Base-by-base conservation (phyloP, 2,329 filamentous ascomycete genomes). In the Aspergillus vadensis region DNA sequence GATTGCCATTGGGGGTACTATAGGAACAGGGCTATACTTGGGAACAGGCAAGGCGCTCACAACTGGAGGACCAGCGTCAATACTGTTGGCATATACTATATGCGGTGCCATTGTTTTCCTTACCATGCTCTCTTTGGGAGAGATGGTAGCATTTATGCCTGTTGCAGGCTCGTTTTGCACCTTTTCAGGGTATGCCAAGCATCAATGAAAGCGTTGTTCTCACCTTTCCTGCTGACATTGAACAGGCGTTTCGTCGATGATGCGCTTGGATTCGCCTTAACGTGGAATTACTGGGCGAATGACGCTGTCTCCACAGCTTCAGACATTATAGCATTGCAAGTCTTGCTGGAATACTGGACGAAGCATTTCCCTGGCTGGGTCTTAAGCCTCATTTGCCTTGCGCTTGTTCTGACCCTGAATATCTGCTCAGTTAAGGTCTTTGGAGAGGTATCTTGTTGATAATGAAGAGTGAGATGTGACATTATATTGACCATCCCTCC, bases 321-420 rank as follows among this genome's bases (percentile, higher is more conserved):
- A 0, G 86, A 89, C 73, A 74, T 89, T 30, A 84, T 88, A 19
- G 81, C 84, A 0, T 70, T 86, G 38, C 84, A 86, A 68, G 74
- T 89, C 2, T 68, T 89, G 1, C 73, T 88, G 55, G 74, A 86
- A 50, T 88, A 86, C 69, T 89, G 86, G 86, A 83, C 81, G 38
- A 80, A 84, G 47, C 80, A 82, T 61, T 86, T 89, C 55, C 86
- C 87, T 0, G 85, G 86, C 1, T 88, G 85, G 81, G 87, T 82
- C 0, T 76, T 88, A 49, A 86, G 85, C 65, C 69, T 88, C 54
- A 86, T 88, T 32, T 86, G 88, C 64, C 83, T 85, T 77, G 77
- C 82, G 6, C 71, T 86, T 2, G 72, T 88, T 38, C 81, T 88
- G 8, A 75, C 69, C 0, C 71, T 83, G 49, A 86, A 84, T 65